Evolutionary conservation across 495 filamentous ascomycete species (phyloP).

Genomic region (Penicillium bialowiezense): DNA sequence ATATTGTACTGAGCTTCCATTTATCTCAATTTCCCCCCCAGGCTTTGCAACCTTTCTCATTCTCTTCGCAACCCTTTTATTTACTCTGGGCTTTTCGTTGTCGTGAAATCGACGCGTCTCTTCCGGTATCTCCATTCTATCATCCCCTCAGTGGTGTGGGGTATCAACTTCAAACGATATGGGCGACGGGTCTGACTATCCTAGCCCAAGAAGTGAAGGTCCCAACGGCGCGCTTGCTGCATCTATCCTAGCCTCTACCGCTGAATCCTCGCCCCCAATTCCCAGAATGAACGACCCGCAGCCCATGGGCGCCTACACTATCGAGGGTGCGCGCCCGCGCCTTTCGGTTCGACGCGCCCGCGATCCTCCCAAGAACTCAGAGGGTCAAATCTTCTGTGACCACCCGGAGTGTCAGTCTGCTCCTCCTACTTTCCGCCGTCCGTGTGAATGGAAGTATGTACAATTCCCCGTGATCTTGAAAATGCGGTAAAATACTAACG

Average conservation of each 20-base stretch:
- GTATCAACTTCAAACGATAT: slow-evolving; percentile 33
- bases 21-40: slow-evolving; percentile 9
- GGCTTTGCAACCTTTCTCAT: background rate
- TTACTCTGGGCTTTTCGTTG: slow-evolving; percentile 1
- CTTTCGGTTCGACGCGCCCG: slow-evolving; percentile 47
- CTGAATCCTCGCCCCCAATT: slow-evolving; percentile 34
- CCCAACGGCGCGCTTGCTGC: slow-evolving; percentile 34
- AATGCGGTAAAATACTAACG: slow-evolving; percentile 15
- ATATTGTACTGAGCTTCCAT: background rate
- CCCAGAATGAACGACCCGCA: slow-evolving; percentile 44
- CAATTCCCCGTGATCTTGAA: background rate
- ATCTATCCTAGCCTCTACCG: slow-evolving; percentile 38
- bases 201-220: slow-evolving; percentile 52
- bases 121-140: slow-evolving; percentile 25
- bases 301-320: slow-evolving; percentile 29
- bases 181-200: slow-evolving; percentile 52
- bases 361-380: slow-evolving; percentile 59
- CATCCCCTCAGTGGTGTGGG: slow-evolving; percentile 34
- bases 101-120: slow-evolving; percentile 21
- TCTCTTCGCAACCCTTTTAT: background rate
- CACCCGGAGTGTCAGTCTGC: slow-evolving; percentile 56
- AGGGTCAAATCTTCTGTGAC: slow-evolving; percentile 70
- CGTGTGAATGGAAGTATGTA: slow-evolving; percentile 91
- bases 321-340: slow-evolving; percentile 43
- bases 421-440: slow-evolving; percentile 65